Conservation (phyloP, 2,329 filamentous ascomycete genomes). For the Hypoxylon sp. region DNA sequence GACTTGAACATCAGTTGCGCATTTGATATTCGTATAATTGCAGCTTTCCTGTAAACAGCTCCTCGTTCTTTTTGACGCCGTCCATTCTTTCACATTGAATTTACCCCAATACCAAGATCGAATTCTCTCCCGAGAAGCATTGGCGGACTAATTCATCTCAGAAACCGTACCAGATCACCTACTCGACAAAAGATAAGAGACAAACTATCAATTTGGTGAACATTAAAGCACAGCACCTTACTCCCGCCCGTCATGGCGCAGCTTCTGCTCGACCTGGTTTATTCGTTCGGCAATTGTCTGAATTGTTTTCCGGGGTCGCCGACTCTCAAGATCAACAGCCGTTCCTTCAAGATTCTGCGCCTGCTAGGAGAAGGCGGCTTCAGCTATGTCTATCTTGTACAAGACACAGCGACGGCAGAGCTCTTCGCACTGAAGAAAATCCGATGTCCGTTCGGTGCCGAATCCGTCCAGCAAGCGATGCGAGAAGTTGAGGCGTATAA, state of each 20-base stretch:
- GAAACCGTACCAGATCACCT: constrained; percentile 4
- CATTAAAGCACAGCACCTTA: not conserved
- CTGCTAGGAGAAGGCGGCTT: constrained; percentile 97
- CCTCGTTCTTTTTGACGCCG: not conserved
- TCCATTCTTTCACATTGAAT: not conserved
- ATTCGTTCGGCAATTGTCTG: constrained; percentile 92
- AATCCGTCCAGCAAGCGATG: constrained; percentile 93
- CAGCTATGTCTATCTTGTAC: constrained; percentile 98
- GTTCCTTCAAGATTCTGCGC: constrained; percentile 94
- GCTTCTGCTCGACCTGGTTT: constrained; percentile 86
- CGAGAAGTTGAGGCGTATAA: constrained; percentile 97
- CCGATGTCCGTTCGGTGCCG: constrained; percentile 94
- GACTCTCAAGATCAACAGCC: constrained; percentile 91
- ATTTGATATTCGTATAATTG: constrained; percentile 2
- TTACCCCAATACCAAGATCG: not conserved
- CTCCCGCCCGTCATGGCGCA: constrained; percentile 69
- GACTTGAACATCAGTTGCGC: constrained; percentile 20
- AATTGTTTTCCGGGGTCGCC: constrained; percentile 96
- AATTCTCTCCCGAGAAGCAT: not conserved
- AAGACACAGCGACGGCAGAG: constrained; percentile 83
- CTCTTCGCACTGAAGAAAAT: constrained; percentile 98
- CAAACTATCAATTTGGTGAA: constrained; percentile 4
- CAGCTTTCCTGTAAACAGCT: not conserved
- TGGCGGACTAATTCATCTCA: constrained; percentile 8
- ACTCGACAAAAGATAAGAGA: constrained; percentile 7